Conservation (phyloP, 2,329 filamentous ascomycete species). For the Basipetospora chlamydospora region DNA sequence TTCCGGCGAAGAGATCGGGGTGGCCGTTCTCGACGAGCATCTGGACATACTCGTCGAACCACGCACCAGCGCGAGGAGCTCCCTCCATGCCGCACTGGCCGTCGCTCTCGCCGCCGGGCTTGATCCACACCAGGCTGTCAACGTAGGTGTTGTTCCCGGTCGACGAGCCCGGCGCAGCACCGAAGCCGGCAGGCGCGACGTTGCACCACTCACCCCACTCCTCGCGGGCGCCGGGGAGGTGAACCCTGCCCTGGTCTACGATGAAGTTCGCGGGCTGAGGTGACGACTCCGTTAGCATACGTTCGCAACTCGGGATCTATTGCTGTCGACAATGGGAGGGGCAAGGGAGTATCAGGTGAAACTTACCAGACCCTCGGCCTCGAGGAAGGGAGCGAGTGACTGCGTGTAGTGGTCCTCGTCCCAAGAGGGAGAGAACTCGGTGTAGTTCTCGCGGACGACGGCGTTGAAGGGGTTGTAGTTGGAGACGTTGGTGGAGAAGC, state of each 20-base stretch:
- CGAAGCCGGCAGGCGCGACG: slow-evolving; percentile 23
- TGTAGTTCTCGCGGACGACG: slow-evolving; percentile 22
- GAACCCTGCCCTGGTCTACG: slow-evolving; percentile 28
- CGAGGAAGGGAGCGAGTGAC: slow-evolving; percentile 22
- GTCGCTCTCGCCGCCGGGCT: no score
- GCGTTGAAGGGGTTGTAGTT: slow-evolving; percentile 26
- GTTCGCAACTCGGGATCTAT: no score
- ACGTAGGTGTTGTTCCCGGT: slow-evolving; percentile 19
- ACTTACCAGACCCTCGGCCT: slow-evolving; percentile 18
- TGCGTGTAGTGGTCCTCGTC: slow-evolving; percentile 26
- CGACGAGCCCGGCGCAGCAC: slow-evolving; percentile 19
- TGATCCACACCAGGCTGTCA: slow-evolving; percentile 29
- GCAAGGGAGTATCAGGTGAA: no score
- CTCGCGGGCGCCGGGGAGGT: slow-evolving; percentile 18
- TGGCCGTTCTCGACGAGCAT: slow-evolving; percentile 25
- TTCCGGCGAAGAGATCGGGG: neutral
- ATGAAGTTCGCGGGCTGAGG: slow-evolving; percentile 26
- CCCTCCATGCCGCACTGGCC: slow-evolving; percentile 22
- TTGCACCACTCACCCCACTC: slow-evolving; percentile 32
- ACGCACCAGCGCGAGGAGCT: slow-evolving; percentile 23
- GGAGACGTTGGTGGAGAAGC: slow-evolving; percentile 29
- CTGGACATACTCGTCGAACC: slow-evolving; percentile 27
- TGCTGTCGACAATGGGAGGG: no score
- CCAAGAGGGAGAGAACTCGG: slow-evolving; percentile 22
- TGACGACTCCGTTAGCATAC: no score